Percentiles rank a stretch among this genome's conserved stretches.
These are phyloP conservation scores for Quercus tomentella DNA, from an alignment of 331 rosid genomes.

Conservation along the genomic window DNA sequence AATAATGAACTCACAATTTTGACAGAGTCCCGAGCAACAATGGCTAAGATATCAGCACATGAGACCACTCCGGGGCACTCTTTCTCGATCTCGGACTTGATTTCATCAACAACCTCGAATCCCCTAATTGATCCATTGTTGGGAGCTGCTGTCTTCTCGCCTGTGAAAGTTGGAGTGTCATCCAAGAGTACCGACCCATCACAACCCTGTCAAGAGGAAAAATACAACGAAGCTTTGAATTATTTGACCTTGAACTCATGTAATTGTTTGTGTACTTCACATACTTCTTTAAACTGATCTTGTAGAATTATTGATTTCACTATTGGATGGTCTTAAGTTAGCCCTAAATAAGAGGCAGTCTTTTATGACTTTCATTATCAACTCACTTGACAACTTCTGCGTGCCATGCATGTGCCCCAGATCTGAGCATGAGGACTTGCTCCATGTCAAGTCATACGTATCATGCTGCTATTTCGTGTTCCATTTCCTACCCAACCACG, in stretches of 20 bases:
- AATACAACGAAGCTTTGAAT: background rate
- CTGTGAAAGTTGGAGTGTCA: slow-evolving; percentile 45
- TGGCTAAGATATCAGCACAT: slow-evolving; percentile 69
- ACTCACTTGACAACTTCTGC: background rate
- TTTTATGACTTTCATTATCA: background rate
- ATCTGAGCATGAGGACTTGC: background rate
- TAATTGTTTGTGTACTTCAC: background rate
- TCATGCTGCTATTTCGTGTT: background rate
- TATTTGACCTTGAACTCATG: no score
- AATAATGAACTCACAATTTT: slow-evolving; percentile 37
- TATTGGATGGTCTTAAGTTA: background rate
- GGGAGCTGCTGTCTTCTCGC: slow-evolving; percentile 65
- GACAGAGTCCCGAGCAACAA: slow-evolving; percentile 72
- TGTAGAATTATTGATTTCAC: background rate
- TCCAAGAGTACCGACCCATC: slow-evolving; percentile 70
- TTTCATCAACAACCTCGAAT: slow-evolving; percentile 46
- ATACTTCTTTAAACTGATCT: background rate
- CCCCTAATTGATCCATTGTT: slow-evolving; percentile 54
- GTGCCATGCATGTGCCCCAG: background rate
- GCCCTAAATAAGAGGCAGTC: no score
- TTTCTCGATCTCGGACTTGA: slow-evolving; percentile 45
- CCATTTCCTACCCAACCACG: no score
- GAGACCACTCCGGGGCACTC: slow-evolving; percentile 60
- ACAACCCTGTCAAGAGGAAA: slow-evolving; percentile 49
- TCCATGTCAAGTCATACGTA: background rate